phyloP scores from a whole-genome alignment of 306 rosid species.

The Vigna reflexopilosa region DNA sequence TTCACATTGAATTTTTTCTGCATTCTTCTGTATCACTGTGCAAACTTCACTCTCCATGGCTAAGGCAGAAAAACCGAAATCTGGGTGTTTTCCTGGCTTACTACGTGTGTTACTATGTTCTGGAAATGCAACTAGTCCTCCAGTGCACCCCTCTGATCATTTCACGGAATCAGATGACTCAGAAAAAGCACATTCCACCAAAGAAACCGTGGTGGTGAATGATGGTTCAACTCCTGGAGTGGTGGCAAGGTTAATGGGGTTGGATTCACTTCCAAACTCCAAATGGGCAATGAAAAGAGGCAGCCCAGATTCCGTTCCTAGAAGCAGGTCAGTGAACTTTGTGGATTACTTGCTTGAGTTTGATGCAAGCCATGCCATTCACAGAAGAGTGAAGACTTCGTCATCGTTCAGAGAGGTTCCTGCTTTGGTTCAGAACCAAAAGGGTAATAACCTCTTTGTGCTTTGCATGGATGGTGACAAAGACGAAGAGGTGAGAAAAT shows the following conservation, averaged over 20 bases:
- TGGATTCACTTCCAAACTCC: slow-evolving; percentile 73
- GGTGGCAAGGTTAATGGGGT: slow-evolving; percentile 89
- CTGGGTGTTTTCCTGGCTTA: slow-evolving; percentile 62
- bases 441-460: slow-evolving; percentile 48
- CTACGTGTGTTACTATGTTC: slow-evolving; percentile 61
- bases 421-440: slow-evolving; percentile 6
- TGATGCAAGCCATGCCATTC: slow-evolving; percentile 50
- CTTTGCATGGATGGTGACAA: slow-evolving; percentile 47
- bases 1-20: slow-evolving; percentile 4
- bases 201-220: neutral
- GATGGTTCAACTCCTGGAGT: slow-evolving; percentile 53
- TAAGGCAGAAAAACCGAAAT: slow-evolving; percentile 33
- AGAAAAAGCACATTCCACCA: slow-evolving; percentile 10
- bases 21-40: neutral
- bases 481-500: slow-evolving; percentile 44
- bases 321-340: slow-evolving; percentile 82
- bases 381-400: slow-evolving; percentile 67
- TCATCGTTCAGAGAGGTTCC: slow-evolving; percentile 83
- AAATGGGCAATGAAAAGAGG: slow-evolving; percentile 46
- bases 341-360: slow-evolving; percentile 71
- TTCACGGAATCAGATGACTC: slow-evolving; percentile 30
- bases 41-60: slow-evolving; percentile 56
- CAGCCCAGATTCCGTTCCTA: slow-evolving; percentile 54
- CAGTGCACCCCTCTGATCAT: slow-evolving; percentile 71
- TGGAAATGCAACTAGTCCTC: slow-evolving; percentile 55